Evolutionary conservation across 2,329 filamentous ascomycete species (phyloP).

Genomic region (Chalaropsis ovoidea): DNA sequence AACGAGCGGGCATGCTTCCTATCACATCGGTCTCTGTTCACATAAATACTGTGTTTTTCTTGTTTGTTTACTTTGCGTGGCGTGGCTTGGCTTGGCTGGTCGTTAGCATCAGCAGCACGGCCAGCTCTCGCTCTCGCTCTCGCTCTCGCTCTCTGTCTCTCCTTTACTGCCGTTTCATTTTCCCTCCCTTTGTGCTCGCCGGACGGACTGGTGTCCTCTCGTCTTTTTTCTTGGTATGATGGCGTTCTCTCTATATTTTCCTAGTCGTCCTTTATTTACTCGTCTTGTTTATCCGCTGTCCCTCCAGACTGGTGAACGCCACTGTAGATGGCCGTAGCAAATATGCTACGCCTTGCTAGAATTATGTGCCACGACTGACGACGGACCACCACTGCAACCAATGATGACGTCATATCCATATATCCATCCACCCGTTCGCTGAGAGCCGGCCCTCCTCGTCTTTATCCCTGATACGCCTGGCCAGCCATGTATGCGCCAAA

Average conservation of each 20-base stretch:
- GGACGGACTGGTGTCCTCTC: background rate
- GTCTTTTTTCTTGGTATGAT: background rate
- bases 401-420: background rate
- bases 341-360: background rate
- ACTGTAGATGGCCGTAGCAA: background rate
- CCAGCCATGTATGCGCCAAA: conserved; percentile 45
- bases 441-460: background rate
- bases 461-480: conserved; percentile 33
- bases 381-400: background rate
- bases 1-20: background rate
- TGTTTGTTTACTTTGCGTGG: background rate
- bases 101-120: background rate
- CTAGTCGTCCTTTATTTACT: background rate
- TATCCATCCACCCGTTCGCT: background rate
- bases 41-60: background rate
- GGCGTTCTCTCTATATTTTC: background rate
- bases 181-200: conserved; percentile 9
- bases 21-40: background rate
- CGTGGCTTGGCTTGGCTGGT: background rate
- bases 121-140: too few relatives aligned
- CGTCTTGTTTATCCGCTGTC: background rate
- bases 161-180: background rate
- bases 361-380: background rate
- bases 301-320: background rate
- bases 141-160: background rate